A percentile compares a stretch with the other conserved stretches of the same genome.
These are phyloP conservation scores for Colletotrichum gloeosporioides DNA, from an alignment of 2,329 filamentous ascomycete genomes.

Conservation along the genomic window DNA sequence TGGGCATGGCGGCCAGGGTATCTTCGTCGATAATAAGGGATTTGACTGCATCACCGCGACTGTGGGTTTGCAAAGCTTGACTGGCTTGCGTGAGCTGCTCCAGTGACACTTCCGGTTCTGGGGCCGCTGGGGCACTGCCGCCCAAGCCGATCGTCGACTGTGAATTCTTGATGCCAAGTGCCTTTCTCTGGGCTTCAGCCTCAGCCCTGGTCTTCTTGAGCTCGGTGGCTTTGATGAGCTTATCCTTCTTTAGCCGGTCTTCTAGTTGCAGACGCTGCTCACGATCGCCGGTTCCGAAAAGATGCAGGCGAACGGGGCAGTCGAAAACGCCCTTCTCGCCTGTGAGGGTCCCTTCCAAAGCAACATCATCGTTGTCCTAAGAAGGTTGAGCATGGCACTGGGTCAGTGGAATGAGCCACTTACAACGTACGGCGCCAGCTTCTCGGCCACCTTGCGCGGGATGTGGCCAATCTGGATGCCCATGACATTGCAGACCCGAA, in stretches of 20 bases:
- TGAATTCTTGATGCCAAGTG: constrained; percentile 42
- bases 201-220: constrained; percentile 58
- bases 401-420: constrained; percentile 22
- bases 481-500: constrained; percentile 79
- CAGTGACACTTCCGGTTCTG: constrained; percentile 52
- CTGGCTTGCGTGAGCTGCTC: constrained; percentile 71
- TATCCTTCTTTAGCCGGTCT: constrained; percentile 66
- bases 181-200: constrained; percentile 57
- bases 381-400: constrained; percentile 15
- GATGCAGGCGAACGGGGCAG: constrained; percentile 71
- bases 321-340: constrained; percentile 72
- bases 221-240: constrained; percentile 64
- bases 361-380: constrained; percentile 62
- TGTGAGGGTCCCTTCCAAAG: constrained; percentile 72
- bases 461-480: constrained; percentile 81
- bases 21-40: constrained; percentile 75
- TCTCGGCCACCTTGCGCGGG: constrained; percentile 69
- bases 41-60: constrained; percentile 69
- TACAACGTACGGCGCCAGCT: constrained; percentile 76
- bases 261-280: constrained; percentile 60
- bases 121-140: constrained; percentile 19
- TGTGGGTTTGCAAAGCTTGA: constrained; percentile 70
- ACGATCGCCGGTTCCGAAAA: constrained; percentile 72
- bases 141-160: constrained; percentile 43
- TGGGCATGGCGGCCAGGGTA: constrained; percentile 72